Percentiles rank a stretch among this genome's conserved stretches.
Conservation (phyloP, 495 filamentous ascomycete genomes). For the Astrothelium macrocarpum region DNA sequence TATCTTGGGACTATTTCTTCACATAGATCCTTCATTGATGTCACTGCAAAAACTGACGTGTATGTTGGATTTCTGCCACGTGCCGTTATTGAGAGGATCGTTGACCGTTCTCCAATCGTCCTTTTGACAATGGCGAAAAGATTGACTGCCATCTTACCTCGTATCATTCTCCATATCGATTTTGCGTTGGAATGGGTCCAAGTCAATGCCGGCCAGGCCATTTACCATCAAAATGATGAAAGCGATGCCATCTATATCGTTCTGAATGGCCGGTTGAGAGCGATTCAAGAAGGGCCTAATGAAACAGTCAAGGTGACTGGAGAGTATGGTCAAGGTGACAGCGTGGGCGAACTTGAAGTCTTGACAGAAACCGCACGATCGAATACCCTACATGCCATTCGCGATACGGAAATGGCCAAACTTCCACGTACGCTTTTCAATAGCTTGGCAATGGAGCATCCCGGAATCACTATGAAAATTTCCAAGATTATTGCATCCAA, state of each 20-base stretch:
- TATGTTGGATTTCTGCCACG: constrained; percentile 93
- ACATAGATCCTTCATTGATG: constrained; percentile 91
- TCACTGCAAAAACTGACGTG: constrained; percentile 94
- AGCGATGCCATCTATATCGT: constrained; percentile 99
- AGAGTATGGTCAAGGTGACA: constrained; percentile 94
- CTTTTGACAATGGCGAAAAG: constrained; percentile 92
- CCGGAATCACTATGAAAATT: constrained; percentile 96
- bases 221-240: constrained; percentile 88
- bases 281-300: constrained; percentile 65
- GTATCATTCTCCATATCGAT: constrained; percentile 92
- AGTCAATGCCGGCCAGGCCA: constrained; percentile 85
- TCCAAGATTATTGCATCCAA: constrained; percentile 96
- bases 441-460: constrained; percentile 91
- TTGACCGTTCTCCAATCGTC: constrained; percentile 85
- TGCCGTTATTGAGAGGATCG: constrained; percentile 77
- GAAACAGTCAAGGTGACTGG: constrained; percentile 82
- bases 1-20: constrained; percentile 91
- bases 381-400: constrained; percentile 87
- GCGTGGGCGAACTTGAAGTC: constrained; percentile 93
- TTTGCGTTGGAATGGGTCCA: constrained; percentile 98
- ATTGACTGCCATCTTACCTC: constrained; percentile 76
- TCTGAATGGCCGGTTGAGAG: constrained; percentile 77
- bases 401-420: constrained; percentile 91
- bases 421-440: constrained; percentile 96
- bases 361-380: constrained; percentile 87